Base-by-base conservation (phyloP, 2,329 filamentous ascomycete species). In the Alternaria brassicicola region DNA sequence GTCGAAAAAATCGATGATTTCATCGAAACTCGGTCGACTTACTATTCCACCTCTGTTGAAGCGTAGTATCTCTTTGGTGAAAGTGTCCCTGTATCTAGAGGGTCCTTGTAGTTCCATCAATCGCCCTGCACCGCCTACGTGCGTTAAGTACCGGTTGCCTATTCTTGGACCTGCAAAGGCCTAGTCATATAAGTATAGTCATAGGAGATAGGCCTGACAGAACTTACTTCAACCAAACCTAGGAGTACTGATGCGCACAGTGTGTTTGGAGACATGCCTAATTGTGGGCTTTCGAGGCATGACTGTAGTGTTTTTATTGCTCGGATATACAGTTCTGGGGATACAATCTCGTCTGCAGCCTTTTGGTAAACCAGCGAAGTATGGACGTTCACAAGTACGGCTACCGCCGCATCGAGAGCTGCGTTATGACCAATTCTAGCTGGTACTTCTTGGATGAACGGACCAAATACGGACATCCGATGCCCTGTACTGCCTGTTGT, bases 51-150 rank as follows among this genome's bases (percentile, higher is more conserved):
- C 71, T 55, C 70, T 56, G 9, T 67, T 74, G 59, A 74, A 76
- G 3, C 64, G 56, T 17, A 76, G 48, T 25, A 76, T 66, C 9
- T 75, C 70, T 51, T 68, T 76, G 8, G 71, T 68, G 26, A 75
- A 76, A 6, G 56, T 52, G 35, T 74, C 71, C 12, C 57, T 57
- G 43, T 67, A 76, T 15, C 64, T 64, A 6, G 42, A 46, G 1
- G 72, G 69, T 2, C 73, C 72, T 63, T 73, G 71, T 9, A 75
- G 47, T 47, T 76, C 71, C 62, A 74, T 70, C 17, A 76, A 61
- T 25, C 71, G 67, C 12, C 72, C 71, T 23, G 72, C 73, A 10
- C 73, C 73, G 25, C 73, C 72, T 10, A 73, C 70, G 52, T 76
- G 72, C 8, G 71, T 66, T 9, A 76, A 41, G 50, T 76, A 76